Evolutionary conservation across 108 stramenopile species (phyloP), one percentile per base, ranked within the genome.

Genomic region (Cyclotella choctawhatcheeana): DNA sequence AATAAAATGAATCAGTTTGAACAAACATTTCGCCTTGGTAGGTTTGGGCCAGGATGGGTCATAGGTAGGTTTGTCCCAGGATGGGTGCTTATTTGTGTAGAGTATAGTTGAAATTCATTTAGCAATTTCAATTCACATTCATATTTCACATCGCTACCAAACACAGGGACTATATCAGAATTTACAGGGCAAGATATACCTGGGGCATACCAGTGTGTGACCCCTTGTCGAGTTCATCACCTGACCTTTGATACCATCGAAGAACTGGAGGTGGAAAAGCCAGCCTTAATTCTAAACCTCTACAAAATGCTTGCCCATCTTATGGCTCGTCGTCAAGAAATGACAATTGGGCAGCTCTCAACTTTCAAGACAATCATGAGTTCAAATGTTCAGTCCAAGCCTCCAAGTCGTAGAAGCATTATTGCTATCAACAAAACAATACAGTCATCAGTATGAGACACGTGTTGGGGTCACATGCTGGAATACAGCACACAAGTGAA

Each of bases 241-340:
- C 37, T 91, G 45, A 74, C 81, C 18, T 84, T 87, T 67, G 65
- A 73, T n/a, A 81, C 62, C 21, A 71, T 91, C 4, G 69, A 68
- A 48, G 58, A 77, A 22, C 43, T 91, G 2, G 90, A 91, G 58
- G 44, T 53, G 16, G 58, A 73, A 27, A 74, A 84, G 35, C 90
- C 90, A 32, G 50, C 47, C 0, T 60, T 91, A n/a, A 84, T 88
- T 29, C 53, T 91, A 24, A 50, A 71, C 20, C 58, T 91, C 34
- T 88, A 87, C 80, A 88, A 88, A 71, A 80, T 91, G 75, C 58
- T 88, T 34, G 68, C 90, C 17, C 83, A 83, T 58, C 54, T 87
- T 30, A 77, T 84, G 77, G 88, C 86, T 47, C 75, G 81, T 34
- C 61, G 83, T 37, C 84, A 91, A 56, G 88, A 87, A 56, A 76